phyloP scores from a whole-genome alignment of 495 filamentous ascomycete genomes.

The Trichoderma asperelloides region DNA sequence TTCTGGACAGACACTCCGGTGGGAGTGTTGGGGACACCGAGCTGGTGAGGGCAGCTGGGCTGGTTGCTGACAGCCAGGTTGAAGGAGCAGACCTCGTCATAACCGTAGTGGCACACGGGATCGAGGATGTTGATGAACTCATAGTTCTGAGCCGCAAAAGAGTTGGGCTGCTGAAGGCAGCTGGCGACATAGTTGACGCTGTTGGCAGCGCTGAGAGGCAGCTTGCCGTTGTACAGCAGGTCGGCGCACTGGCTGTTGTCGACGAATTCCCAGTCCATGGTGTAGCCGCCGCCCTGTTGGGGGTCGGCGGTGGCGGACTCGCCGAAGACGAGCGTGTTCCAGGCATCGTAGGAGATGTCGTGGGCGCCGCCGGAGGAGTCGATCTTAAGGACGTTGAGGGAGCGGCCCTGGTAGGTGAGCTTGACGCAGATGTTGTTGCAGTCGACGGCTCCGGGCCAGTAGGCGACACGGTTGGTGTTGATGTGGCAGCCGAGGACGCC shows the following conservation, averaged over 20 bases:
- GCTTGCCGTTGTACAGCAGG: slow-evolving; percentile 19
- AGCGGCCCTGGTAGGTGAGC: slow-evolving; percentile 19
- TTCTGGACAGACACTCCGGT: slow-evolving; percentile 17
- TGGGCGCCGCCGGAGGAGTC: slow-evolving; percentile 21
- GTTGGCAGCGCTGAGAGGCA: slow-evolving; percentile 22
- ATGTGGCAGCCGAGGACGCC: slow-evolving; percentile 29
- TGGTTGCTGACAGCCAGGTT: slow-evolving; percentile 19
- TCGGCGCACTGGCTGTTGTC: slow-evolving; percentile 17
- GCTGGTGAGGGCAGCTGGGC: slow-evolving; percentile 19
- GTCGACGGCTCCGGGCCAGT: slow-evolving; percentile 21
- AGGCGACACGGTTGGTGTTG: slow-evolving; percentile 25
- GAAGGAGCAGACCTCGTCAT: slow-evolving; percentile 21
- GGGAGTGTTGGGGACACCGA: slow-evolving; percentile 13
- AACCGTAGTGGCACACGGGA: slow-evolving; percentile 22
- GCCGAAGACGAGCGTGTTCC: slow-evolving; percentile 21
- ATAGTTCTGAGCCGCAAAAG: slow-evolving; percentile 23
- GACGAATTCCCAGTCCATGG: slow-evolving; percentile 17
- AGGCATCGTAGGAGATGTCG: slow-evolving; percentile 26
- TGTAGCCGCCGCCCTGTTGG: slow-evolving; percentile 15
- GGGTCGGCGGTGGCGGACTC: slow-evolving; percentile 15
- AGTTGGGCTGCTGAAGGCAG: slow-evolving; percentile 16
- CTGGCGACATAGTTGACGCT: slow-evolving; percentile 21
- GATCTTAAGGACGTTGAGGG: slow-evolving; percentile 19
- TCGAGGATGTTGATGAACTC: slow-evolving; percentile 27
- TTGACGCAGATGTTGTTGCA: slow-evolving; percentile 25